Evolutionary conservation across 2,329 filamentous ascomycete species (phyloP), one percentile per base, ranked within the genome.

Genomic region (Aspergillus fructus): DNA sequence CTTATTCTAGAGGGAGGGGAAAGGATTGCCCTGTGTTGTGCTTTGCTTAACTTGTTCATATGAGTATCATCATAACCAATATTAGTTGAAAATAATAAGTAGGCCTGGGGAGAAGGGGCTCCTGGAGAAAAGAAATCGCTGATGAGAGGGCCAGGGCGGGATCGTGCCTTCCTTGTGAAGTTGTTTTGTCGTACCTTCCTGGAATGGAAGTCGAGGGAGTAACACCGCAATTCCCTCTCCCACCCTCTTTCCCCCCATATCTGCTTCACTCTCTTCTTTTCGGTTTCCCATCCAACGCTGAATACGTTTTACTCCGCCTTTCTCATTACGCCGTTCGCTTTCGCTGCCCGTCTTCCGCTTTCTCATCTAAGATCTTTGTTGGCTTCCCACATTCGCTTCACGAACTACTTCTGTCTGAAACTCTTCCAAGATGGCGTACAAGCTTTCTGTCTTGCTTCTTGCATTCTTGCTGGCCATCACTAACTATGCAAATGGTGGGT

Each of bases 111-210:
- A 42, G 40, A 24, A 23, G 5, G 27, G 19, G 7, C 5, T 23
- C 3, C 4, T 43, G 12, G 17, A 19, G 27, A 52, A 4, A 7
- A 21, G 21, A 40, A 45, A 15, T 17, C 5, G 13, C 21, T 23
- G 9, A 21, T 19, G 45, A 34, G 17, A 17, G n/a, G 40, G 47
- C 23, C 12, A 17, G 33, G 30, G 19, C 6, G 34, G 21, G 33
- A n/a, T 19, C 30, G 53, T 19, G 27, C 40, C 21, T 53, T 57
- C 45, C 43, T 15, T 23, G 21, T 51, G 49, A 30, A 24, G 40
- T 24, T 24, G n/a, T 37, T 17, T 17, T 53, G 50, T 58, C 12
- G 49, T 13, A 58, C 50, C 55, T 58, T 58, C 50, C 50, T 27
- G 43, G 39, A 39, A 23, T 19, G 49, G 50, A 43, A 42, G 37